A percentile compares a stretch with the other conserved stretches of the same genome.
These are phyloP conservation scores for Ophiostoma triangulosporum DNA, from an alignment of 2,329 filamentous ascomycete species.

Conservation along the genomic window DNA sequence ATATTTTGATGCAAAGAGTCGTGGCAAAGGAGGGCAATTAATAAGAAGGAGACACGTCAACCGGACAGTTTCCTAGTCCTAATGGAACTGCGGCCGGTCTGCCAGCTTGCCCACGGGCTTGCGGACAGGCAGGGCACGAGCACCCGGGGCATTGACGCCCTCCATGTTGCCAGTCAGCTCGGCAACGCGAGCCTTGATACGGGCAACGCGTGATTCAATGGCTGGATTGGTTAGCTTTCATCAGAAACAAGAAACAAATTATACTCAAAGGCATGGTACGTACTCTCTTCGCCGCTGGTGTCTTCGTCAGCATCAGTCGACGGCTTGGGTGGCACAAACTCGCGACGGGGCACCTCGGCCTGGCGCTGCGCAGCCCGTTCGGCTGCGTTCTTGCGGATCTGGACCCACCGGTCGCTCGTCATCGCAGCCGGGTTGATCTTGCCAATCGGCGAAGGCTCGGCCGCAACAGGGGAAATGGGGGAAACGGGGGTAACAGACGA, in stretches of 20 bases:
- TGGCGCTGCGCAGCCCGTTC: conserved; percentile 56
- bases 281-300: conserved; percentile 90
- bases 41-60: not conserved
- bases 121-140: conserved; percentile 21
- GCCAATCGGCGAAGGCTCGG: conserved; percentile 10
- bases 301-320: conserved; percentile 58
- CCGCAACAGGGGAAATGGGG: conserved; percentile 1
- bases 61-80: not conserved
- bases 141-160: conserved; percentile 27
- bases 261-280: too few species aligned
- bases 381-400: conserved; percentile 89
- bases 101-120: not conserved
- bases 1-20: too few species aligned
- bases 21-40: not conserved
- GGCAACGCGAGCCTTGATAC: conserved; percentile 94
- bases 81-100: not conserved
- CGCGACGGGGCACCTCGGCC: conserved; percentile 49
- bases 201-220: conserved; percentile 89
- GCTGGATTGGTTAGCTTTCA: conserved; percentile 35
- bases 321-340: conserved; percentile 40
- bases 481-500: conserved; percentile 12
- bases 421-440: conserved; percentile 18
- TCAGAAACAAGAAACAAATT: not conserved
- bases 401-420: conserved; percentile 75
- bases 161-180: conserved; percentile 84